Conservation (phyloP, 2,329 filamentous ascomycete genomes). For the Tolypocladium ophioglossoides region DNA sequence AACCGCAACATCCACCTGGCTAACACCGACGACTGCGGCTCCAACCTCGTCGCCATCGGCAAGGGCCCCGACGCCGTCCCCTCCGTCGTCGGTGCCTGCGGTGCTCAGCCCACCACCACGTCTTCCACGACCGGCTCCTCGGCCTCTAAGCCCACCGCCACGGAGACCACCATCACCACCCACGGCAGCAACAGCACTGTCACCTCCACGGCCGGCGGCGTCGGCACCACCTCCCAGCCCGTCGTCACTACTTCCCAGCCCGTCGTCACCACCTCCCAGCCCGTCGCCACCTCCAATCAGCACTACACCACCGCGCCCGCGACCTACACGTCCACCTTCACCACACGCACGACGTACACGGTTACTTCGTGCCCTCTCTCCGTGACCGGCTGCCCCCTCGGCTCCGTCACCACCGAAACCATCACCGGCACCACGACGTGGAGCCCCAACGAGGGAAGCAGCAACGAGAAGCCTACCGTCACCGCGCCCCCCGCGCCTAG, state of each 20-base stretch:
- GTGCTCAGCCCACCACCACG: slow-evolving; percentile 3
- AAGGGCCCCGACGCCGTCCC: slow-evolving; percentile 27
- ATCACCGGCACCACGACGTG: slow-evolving; percentile 22
- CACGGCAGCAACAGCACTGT: neutral
- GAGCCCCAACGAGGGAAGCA: slow-evolving; percentile 17
- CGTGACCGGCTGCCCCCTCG: slow-evolving; percentile 16
- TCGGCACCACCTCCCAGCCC: slow-evolving; percentile 1
- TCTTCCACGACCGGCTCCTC: slow-evolving; percentile 6
- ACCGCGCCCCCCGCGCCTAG: slow-evolving; percentile 5
- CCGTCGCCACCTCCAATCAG: slow-evolving; percentile 4
- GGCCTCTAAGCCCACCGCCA: neutral
- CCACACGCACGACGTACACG: slow-evolving; percentile 17
- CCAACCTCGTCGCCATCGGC: slow-evolving; percentile 24
- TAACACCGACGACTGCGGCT: slow-evolving; percentile 26
- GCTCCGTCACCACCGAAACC: slow-evolving; percentile 16
- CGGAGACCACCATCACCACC: neutral
- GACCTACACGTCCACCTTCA: slow-evolving; percentile 17
- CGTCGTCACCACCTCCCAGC: slow-evolving; percentile 5
- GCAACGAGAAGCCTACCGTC: neutral
- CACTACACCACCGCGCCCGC: slow-evolving; percentile 8
- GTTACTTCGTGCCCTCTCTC: slow-evolving; percentile 19
- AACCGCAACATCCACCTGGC: slow-evolving; percentile 27
- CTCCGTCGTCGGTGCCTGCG: slow-evolving; percentile 19
- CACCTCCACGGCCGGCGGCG: neutral
- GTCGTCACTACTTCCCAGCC: slow-evolving; percentile 6